Conservation (phyloP, 169 alveolate genomes). For the Theileria orientalis region DNA sequence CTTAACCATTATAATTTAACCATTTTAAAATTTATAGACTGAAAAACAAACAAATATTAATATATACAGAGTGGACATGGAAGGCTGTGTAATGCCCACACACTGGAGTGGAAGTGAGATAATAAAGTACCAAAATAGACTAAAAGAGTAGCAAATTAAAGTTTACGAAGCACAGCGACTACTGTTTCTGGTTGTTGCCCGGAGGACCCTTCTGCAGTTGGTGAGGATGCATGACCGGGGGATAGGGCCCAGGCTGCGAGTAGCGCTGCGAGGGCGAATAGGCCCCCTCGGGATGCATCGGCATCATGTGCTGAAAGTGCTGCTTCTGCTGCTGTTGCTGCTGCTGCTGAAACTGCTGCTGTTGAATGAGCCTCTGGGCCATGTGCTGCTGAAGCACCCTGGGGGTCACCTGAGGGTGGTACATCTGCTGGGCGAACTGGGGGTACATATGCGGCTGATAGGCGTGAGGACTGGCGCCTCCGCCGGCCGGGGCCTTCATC, state of each 20-base stretch:
- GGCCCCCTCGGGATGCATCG: slow-evolving; percentile 25
- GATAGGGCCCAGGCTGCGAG: slow-evolving; percentile 25
- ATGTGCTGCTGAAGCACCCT: slow-evolving; percentile 36
- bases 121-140: too few species aligned
- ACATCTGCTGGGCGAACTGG: slow-evolving; percentile 18
- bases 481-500: slow-evolving; percentile 36
- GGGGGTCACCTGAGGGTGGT: slow-evolving; percentile 16
- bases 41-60: background rate
- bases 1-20: background rate
- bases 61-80: too few species aligned
- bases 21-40: background rate
- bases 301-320: slow-evolving; percentile 40
- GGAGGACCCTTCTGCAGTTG: slow-evolving; percentile 27
- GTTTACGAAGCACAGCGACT: too few species aligned
- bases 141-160: too few species aligned
- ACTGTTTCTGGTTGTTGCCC: slow-evolving; percentile 4
- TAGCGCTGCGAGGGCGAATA: slow-evolving; percentile 47
- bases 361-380: slow-evolving; percentile 45
- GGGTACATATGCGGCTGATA: slow-evolving; percentile 50
- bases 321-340: slow-evolving; percentile 56
- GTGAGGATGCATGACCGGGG: slow-evolving; percentile 44
- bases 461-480: slow-evolving; percentile 58
- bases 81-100: too few species aligned
- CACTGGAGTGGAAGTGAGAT: too few species aligned
- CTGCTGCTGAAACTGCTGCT: slow-evolving; percentile 35